phyloP scores from a whole-genome alignment of 1,139 yeast species.

The Entelexis paramagnoliae region DNA sequence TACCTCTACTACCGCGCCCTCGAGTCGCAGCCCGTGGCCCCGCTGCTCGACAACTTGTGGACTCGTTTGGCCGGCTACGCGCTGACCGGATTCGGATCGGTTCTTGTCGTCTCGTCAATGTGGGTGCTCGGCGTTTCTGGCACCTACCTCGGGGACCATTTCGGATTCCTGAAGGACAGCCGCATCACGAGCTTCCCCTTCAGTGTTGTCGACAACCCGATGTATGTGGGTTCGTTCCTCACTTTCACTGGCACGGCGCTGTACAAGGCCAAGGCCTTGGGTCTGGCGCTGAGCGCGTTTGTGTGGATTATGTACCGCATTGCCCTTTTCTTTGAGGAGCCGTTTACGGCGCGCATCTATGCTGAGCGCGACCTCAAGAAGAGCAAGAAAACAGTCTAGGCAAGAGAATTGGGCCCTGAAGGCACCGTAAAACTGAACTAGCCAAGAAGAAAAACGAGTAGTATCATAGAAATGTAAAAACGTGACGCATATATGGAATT shows the following conservation, averaged over 20 bases:
- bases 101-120: slow-evolving; percentile 77
- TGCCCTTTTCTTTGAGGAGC: slow-evolving; percentile 86
- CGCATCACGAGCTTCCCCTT: slow-evolving; percentile 93
- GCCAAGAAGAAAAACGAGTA: background rate
- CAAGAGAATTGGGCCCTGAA: too few relatives aligned
- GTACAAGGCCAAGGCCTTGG: slow-evolving; percentile 84
- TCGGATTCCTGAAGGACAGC: slow-evolving; percentile 85
- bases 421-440: too few relatives aligned
- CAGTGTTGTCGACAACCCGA: slow-evolving; percentile 81
- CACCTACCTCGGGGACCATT: slow-evolving; percentile 92
- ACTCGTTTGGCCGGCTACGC: slow-evolving; percentile 39
- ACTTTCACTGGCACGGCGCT: slow-evolving; percentile 86
- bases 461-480: background rate
- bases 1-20: slow-evolving; percentile 61
- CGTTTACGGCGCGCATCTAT: slow-evolving; percentile 85
- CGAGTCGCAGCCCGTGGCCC: slow-evolving; percentile 43
- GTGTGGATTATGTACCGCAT: slow-evolving; percentile 74
- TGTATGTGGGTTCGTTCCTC: slow-evolving; percentile 88
- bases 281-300: slow-evolving; percentile 56
- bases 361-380: slow-evolving; percentile 33
- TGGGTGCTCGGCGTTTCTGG: slow-evolving; percentile 93
- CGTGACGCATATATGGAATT: too few relatives aligned
- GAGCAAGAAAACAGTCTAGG: background rate
- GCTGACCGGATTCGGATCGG: slow-evolving; percentile 56
- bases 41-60: slow-evolving; percentile 34